Conservation (phyloP, 2,329 filamentous ascomycete genomes). For the Neonectria neomacrospora region DNA sequence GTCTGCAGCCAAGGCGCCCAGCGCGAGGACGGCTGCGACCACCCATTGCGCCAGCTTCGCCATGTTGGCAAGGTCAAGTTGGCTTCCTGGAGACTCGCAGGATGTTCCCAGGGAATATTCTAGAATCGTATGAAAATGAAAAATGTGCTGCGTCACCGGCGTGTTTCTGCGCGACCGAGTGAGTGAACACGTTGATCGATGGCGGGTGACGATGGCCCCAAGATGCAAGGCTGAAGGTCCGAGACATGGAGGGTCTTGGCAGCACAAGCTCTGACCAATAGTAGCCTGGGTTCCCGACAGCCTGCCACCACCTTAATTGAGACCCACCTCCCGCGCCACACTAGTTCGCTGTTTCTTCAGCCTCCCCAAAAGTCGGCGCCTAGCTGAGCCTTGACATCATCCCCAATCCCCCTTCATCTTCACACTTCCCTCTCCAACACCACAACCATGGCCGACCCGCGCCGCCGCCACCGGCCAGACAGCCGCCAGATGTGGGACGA, state of each 20-base stretch:
- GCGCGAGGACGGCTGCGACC: slow-evolving; percentile 44
- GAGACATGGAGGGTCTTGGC: slow-evolving; percentile 15
- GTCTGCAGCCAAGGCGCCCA: slow-evolving; percentile 43
- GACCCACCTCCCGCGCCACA: slow-evolving; percentile 14
- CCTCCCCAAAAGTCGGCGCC: slow-evolving; percentile 30
- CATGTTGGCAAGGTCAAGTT: slow-evolving; percentile 39
- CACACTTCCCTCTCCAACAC: not conserved
- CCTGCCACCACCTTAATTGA: slow-evolving; percentile 34
- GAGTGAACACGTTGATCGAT: slow-evolving; percentile 41
- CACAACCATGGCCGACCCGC: slow-evolving; percentile 48
- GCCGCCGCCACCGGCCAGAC: slow-evolving; percentile 55
- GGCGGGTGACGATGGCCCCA: slow-evolving; percentile 29
- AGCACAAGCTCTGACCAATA: slow-evolving; percentile 41
- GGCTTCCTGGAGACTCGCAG: not conserved
- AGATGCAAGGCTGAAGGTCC: slow-evolving; percentile 42
- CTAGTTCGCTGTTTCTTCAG: slow-evolving; percentile 29
- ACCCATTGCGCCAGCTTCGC: slow-evolving; percentile 48
- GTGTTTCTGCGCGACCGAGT: slow-evolving; percentile 22
- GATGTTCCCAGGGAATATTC: not conserved
- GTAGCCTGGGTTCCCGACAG: slow-evolving; percentile 9
- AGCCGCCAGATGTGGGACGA: slow-evolving; percentile 72
- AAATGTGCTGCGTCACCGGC: slow-evolving; percentile 23
- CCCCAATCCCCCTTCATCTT: not conserved
- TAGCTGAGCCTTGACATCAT: slow-evolving; percentile 6
- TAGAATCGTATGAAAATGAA: not conserved